These are phyloP conservation scores for Ophiosphaerella herpotricha DNA, from an alignment of 2,329 filamentous ascomycete genomes.

Conservation along the genomic window DNA sequence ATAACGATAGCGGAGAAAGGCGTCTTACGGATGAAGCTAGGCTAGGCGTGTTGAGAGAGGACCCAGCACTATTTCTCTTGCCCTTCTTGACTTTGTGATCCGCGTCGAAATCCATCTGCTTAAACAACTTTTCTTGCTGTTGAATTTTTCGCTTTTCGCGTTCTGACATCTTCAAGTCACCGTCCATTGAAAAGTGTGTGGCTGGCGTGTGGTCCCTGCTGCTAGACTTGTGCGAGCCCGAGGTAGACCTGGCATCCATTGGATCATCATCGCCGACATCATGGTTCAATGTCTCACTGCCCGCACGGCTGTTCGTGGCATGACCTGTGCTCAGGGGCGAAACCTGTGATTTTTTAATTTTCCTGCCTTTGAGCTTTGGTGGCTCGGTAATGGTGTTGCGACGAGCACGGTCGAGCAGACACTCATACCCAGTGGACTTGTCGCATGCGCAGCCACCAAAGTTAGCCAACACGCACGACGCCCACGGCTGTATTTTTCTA, in stretches of 20 bases:
- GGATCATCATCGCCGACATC: slow-evolving; percentile 60
- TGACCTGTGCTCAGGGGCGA: slow-evolving; percentile 60
- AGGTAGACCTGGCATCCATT: slow-evolving; percentile 61
- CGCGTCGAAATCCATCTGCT: slow-evolving; percentile 63
- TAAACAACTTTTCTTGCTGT: slow-evolving; percentile 65
- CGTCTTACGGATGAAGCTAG: slow-evolving; percentile 49
- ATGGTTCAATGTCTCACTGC: slow-evolving; percentile 60
- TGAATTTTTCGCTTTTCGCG: slow-evolving; percentile 67
- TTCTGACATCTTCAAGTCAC: slow-evolving; percentile 60
- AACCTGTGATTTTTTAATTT: slow-evolving; percentile 54
- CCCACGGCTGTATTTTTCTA: slow-evolving; percentile 67
- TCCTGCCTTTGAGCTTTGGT: slow-evolving; percentile 53
- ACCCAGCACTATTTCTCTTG: slow-evolving; percentile 61
- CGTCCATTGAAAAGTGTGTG: slow-evolving; percentile 54
- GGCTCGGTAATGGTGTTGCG: slow-evolving; percentile 37
- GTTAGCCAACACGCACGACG: slow-evolving; percentile 72
- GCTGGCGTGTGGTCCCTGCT: slow-evolving; percentile 67
- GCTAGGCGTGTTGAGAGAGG: slow-evolving; percentile 57
- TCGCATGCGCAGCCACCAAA: slow-evolving; percentile 81
- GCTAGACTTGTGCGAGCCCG: slow-evolving; percentile 60
- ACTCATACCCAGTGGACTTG: slow-evolving; percentile 40
- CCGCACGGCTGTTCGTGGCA: slow-evolving; percentile 62
- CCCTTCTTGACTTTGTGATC: slow-evolving; percentile 58
- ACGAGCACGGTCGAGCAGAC: slow-evolving; percentile 43
- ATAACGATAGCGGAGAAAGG: slow-evolving; percentile 13